Evolutionary conservation across 345 rosid species (phyloP).

Genomic region (Firmiana major): DNA sequence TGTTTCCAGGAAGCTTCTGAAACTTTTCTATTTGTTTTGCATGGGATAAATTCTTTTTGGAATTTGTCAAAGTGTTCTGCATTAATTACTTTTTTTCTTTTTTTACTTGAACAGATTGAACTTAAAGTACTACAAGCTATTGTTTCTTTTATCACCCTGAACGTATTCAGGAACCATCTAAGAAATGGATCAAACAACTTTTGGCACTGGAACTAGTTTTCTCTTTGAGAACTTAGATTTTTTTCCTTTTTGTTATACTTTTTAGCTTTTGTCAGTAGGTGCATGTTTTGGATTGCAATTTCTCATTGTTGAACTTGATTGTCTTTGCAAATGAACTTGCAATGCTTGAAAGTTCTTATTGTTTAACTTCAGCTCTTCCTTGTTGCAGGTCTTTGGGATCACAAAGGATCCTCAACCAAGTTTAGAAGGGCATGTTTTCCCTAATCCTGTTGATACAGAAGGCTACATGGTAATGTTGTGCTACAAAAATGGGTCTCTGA

Average conservation of each 20-base stretch:
- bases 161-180: not conserved
- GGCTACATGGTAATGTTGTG: conserved; percentile 92
- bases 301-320: not conserved
- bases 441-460: conserved; percentile 85
- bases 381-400: conserved; percentile 78
- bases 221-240: not conserved
- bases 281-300: not conserved
- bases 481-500: conserved; percentile 63
- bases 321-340: not conserved
- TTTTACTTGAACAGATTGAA: not conserved
- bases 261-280: not conserved
- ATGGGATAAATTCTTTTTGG: not conserved
- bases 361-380: conserved; percentile 11
- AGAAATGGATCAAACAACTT: not conserved
- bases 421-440: conserved; percentile 85
- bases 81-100: not conserved
- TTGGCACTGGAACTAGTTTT: not conserved
- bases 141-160: not conserved
- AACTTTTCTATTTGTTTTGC: not conserved
- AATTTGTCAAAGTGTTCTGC: not conserved
- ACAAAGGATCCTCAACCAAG: conserved; percentile 67
- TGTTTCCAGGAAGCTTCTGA: not conserved
- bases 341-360: conserved; percentile 7
- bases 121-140: not conserved
- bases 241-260: not conserved